A percentile compares a stretch with the other conserved stretches of the same genome.
Evolutionary conservation across 495 filamentous ascomycete species (phyloP).

Genomic region (Penicillium silybi): DNA sequence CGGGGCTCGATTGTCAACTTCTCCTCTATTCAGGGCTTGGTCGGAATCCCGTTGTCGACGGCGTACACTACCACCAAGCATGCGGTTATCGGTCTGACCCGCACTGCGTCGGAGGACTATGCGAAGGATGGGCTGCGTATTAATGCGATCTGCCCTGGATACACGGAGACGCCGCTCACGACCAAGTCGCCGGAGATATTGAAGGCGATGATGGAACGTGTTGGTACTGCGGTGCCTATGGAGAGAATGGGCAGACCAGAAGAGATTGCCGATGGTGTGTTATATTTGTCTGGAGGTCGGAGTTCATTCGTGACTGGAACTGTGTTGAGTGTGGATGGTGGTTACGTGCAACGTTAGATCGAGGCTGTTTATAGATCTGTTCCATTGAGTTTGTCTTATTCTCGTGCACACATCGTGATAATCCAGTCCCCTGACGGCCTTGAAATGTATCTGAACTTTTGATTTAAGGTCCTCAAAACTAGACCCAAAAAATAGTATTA

Average conservation of each 20-base stretch:
- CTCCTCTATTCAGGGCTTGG: slow-evolving; percentile 37
- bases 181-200: slow-evolving; percentile 24
- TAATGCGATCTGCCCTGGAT: slow-evolving; percentile 45
- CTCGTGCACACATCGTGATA: too few relatives aligned
- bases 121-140: slow-evolving; percentile 38
- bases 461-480: not conserved
- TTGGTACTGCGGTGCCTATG: slow-evolving; percentile 38
- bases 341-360: slow-evolving; percentile 26
- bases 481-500: not conserved
- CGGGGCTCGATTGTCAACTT: slow-evolving; percentile 43
- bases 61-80: slow-evolving; percentile 35
- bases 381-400: not conserved
- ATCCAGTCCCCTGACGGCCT: not conserved
- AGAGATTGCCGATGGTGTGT: slow-evolving; percentile 42
- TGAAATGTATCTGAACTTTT: not conserved
- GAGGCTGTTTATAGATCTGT: not conserved
- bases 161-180: slow-evolving; percentile 41
- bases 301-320: slow-evolving; percentile 41
- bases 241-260: slow-evolving; percentile 35
- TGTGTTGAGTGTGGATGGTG: slow-evolving; percentile 43
- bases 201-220: slow-evolving; percentile 17
- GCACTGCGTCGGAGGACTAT: slow-evolving; percentile 42
- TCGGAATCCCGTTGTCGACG: slow-evolving; percentile 23
- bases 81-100: slow-evolving; percentile 32
- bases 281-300: slow-evolving; percentile 37